These are phyloP conservation scores for Xylariomycetidae sp. DNA, from an alignment of 2,329 filamentous ascomycete genomes.

Conservation along the genomic window DNA sequence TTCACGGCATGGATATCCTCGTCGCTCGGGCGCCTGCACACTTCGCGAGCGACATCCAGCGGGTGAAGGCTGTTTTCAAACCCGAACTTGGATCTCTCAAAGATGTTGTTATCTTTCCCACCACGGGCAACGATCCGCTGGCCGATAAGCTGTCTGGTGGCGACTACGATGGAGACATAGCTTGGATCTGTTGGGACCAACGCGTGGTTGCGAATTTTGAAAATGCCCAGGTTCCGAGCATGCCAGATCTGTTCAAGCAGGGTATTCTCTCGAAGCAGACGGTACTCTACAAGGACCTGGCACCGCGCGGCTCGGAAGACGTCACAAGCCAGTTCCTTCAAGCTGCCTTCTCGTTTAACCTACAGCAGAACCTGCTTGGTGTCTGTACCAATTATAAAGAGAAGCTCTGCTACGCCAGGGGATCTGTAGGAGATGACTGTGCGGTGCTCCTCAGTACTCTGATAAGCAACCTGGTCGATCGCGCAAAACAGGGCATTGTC, in stretches of 20 bases:
- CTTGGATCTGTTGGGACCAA: constrained; percentile 73
- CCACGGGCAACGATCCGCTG: constrained; percentile 55
- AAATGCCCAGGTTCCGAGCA: constrained; percentile 49
- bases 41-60: constrained; percentile 68
- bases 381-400: constrained; percentile 62
- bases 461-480: constrained; percentile 52
- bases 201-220: constrained; percentile 61
- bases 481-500: constrained; percentile 48
- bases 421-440: constrained; percentile 39
- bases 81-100: constrained; percentile 61
- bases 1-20: constrained; percentile 57
- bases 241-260: constrained; percentile 38
- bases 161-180: constrained; percentile 76
- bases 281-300: constrained; percentile 41
- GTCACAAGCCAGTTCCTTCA: constrained; percentile 43
- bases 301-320: constrained; percentile 16
- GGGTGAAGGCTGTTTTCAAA: constrained; percentile 54
- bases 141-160: constrained; percentile 72
- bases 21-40: constrained; percentile 68
- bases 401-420: constrained; percentile 54
- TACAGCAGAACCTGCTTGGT: constrained; percentile 55
- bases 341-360: constrained; percentile 53
- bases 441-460: constrained; percentile 48
- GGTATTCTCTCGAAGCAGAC: constrained; percentile 48
- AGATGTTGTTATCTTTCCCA: constrained; percentile 76